Evolutionary conservation across 352 stramenopile species (phyloP).

Genomic region (Pythium inflatum): DNA sequence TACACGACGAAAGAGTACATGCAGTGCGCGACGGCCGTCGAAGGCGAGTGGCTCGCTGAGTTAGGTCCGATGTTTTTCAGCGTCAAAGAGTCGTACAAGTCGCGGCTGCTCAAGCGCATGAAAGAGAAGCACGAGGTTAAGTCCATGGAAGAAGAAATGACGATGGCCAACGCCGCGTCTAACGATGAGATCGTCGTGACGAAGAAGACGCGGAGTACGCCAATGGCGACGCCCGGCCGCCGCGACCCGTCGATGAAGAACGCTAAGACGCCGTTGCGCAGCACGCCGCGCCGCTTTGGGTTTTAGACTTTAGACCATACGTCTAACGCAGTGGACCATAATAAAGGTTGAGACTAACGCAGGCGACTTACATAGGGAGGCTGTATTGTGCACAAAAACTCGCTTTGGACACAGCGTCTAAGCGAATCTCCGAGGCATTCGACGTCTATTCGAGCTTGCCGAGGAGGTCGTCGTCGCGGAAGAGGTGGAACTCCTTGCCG

Average conservation of each 20-base stretch:
- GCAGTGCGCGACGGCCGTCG: conserved; percentile 99
- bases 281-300: conserved; percentile 68
- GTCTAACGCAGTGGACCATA: no score
- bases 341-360: no score
- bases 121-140: conserved; percentile 78
- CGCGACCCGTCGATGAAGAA: conserved; percentile 36
- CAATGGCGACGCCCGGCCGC: conserved; percentile 59
- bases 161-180: conserved; percentile 34
- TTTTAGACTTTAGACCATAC: no score
- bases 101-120: conserved; percentile 86
- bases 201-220: conserved; percentile 24
- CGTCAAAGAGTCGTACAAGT: conserved; percentile 95
- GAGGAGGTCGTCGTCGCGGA: conserved; percentile 97
- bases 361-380: background rate
- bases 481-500: conserved; percentile 93
- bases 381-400: no score
- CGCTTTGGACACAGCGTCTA: no score
- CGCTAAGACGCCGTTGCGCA: conserved; percentile 52
- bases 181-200: conserved; percentile 13
- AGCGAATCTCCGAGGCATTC: no score
- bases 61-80: conserved; percentile 99
- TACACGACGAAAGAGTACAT: conserved; percentile 99
- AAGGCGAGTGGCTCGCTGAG: conserved; percentile 99
- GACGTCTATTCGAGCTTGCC: conserved; percentile 95
- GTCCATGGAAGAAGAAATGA: conserved; percentile 89